Conservation (phyloP, 345 rosid species). For the Kernera saxatilis region DNA sequence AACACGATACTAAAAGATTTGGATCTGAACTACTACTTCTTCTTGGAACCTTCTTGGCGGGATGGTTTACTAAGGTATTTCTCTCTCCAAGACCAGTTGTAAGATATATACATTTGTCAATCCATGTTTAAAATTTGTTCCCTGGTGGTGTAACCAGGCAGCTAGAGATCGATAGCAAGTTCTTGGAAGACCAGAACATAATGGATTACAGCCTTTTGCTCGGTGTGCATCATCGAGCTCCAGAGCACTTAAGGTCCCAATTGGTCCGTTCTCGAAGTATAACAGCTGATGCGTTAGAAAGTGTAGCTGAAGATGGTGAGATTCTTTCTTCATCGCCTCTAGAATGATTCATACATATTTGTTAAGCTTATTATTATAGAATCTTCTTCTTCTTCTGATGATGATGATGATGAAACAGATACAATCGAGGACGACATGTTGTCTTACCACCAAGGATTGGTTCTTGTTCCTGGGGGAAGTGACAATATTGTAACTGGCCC, state of each 20-base stretch:
- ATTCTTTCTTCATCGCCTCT: neutral
- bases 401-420: constrained; percentile 32
- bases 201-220: constrained; percentile 99
- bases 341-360: too few species aligned
- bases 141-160: constrained; percentile 45
- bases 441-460: constrained; percentile 83
- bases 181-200: constrained; percentile 74
- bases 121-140: neutral
- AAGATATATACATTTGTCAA: neutral
- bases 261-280: constrained; percentile 38
- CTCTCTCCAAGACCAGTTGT: neutral
- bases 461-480: constrained; percentile 82
- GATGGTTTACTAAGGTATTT: constrained; percentile 68
- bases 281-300: constrained; percentile 63
- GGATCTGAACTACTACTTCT: constrained; percentile 77
- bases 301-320: constrained; percentile 87
- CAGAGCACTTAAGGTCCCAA: constrained; percentile 63
- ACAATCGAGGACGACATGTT: constrained; percentile 67
- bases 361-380: neutral
- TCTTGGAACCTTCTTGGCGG: constrained; percentile 90
- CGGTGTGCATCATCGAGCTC: constrained; percentile 99
- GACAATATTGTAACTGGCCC: constrained; percentile 77
- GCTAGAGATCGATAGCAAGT: constrained; percentile 78
- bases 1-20: constrained; percentile 93
- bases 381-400: neutral